Base-by-base conservation (phyloP, 2,329 filamentous ascomycete species). In the Diaporthe citri region DNA sequence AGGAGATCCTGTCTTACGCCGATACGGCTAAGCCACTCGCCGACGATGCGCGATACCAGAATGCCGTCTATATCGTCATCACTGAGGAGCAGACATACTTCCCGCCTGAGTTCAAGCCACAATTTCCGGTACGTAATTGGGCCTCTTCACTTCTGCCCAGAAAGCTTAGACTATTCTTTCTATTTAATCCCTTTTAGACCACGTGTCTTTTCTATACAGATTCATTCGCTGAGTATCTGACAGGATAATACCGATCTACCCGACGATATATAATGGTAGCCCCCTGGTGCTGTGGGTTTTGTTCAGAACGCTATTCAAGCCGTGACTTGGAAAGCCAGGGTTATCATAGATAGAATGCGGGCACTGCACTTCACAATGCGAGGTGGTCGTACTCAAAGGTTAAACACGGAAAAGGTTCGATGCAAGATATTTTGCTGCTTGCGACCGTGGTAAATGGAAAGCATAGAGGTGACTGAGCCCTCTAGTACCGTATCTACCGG, bases 61-160 rank as follows among this genome's bases (percentile, higher is more conserved):
- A 72, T 72, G 43, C 43, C 3, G 41, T 72, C 43, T 72, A 60
- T 62, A n/a, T 62, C 70, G 39, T 72, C 8, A 72, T 62, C 15
- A 72, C 56, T 48, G 43, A 72, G 4, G 70, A 41, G 70, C 56
- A 31, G 56, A 7, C 1, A 62, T 62, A 72, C 7, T 41, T 36
- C 31, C 70, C 43, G 43, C 56, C 56, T 52, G 43, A 60, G 25
- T 13, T 72, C 28, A 43, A 28, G 70, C 41, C 22, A 43, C 70
- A 20, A 7, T 2, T 20, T 41, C 4, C 0, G 17, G 70, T 72
- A 52, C 4, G 69, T 71, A 41, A 71, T 36, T 59, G 25, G 67
- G 51, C 46, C 36, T 71, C 13, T 43, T 20, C 3, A 52, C 12
- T 10, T 20, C 25, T 17, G 13, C 52, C 67, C 20, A 10, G 2